These are phyloP conservation scores for Pharnaceum exiguum DNA, from an alignment of 148 eudicot genomes.

Conservation along the genomic window DNA sequence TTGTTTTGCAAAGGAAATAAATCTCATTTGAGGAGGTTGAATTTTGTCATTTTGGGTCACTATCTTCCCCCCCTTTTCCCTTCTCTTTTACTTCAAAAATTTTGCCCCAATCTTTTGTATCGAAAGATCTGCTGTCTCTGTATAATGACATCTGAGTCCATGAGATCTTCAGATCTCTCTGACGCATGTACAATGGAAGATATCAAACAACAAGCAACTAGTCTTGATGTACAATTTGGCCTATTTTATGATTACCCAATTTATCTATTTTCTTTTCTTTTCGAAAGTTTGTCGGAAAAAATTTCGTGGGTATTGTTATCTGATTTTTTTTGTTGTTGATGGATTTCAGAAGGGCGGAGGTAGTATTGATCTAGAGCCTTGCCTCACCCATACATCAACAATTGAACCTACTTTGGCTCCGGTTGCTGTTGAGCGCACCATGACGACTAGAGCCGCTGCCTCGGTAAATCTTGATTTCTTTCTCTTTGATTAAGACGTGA, in stretches of 20 bases:
- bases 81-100: no score
- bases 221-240: not conserved
- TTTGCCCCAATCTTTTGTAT: no score
- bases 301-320: not conserved
- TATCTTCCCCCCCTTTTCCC: no score
- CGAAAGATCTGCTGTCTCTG: no score
- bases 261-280: not conserved
- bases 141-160: no score
- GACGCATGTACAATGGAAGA: no score
- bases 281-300: no score
- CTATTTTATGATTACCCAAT: not conserved
- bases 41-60: no score
- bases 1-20: no score
- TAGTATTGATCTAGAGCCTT: slow-evolving; percentile 80
- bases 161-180: no score
- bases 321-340: not conserved
- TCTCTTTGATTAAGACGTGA: not conserved
- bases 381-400: slow-evolving; percentile 88
- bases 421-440: slow-evolving; percentile 92
- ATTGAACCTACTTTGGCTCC: slow-evolving; percentile 99
- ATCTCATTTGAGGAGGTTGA: no score
- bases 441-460: slow-evolving; percentile 99
- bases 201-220: not conserved
- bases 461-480: slow-evolving; percentile 45
- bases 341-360: slow-evolving; percentile 83